These are phyloP conservation scores for Vanderwaltozyma verrucispora DNA, from an alignment of 805 yeast genomes.

Conservation along the genomic window DNA sequence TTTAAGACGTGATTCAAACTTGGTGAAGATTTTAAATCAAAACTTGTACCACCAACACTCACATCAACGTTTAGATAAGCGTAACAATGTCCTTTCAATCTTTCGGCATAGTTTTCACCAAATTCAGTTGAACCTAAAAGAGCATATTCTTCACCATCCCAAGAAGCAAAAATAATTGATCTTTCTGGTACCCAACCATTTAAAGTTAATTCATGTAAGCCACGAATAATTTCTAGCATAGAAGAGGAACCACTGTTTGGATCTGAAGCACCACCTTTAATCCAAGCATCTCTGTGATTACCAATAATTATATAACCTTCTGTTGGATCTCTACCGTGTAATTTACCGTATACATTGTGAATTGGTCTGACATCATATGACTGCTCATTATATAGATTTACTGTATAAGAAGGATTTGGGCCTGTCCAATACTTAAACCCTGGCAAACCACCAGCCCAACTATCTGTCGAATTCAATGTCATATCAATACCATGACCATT, in stretches of 20 bases:
- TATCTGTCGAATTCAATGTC: slow-evolving; percentile 31
- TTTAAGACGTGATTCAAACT: slow-evolving; percentile 39
- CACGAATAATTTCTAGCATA: slow-evolving; percentile 57
- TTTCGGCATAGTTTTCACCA: slow-evolving; percentile 51
- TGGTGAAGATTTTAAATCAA: slow-evolving; percentile 47
- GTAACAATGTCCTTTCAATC: slow-evolving; percentile 40
- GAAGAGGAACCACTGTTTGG: slow-evolving; percentile 69
- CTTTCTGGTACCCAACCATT: slow-evolving; percentile 78
- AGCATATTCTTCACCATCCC: slow-evolving; percentile 74
- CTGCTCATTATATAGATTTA: slow-evolving; percentile 53
- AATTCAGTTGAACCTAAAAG: slow-evolving; percentile 76
- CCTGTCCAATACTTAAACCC: slow-evolving; percentile 43
- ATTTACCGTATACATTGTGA: slow-evolving; percentile 71
- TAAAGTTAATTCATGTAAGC: slow-evolving; percentile 53
- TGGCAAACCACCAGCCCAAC: slow-evolving; percentile 37
- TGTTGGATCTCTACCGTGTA: slow-evolving; percentile 69
- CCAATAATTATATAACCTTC: slow-evolving; percentile 69
- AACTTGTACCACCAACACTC: slow-evolving; percentile 46
- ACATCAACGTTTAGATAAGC: slow-evolving; percentile 66
- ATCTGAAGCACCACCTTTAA: slow-evolving; percentile 60
- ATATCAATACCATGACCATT: slow-evolving; percentile 44
- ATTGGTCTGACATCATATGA: slow-evolving; percentile 49
- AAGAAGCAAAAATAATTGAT: slow-evolving; percentile 70
- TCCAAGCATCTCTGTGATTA: slow-evolving; percentile 78
- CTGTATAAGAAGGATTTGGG: slow-evolving; percentile 33